Evolutionary conservation across 2,329 filamentous ascomycete species (phyloP), one percentile per base, ranked within the genome.

Genomic region (Fusarium concolor): DNA sequence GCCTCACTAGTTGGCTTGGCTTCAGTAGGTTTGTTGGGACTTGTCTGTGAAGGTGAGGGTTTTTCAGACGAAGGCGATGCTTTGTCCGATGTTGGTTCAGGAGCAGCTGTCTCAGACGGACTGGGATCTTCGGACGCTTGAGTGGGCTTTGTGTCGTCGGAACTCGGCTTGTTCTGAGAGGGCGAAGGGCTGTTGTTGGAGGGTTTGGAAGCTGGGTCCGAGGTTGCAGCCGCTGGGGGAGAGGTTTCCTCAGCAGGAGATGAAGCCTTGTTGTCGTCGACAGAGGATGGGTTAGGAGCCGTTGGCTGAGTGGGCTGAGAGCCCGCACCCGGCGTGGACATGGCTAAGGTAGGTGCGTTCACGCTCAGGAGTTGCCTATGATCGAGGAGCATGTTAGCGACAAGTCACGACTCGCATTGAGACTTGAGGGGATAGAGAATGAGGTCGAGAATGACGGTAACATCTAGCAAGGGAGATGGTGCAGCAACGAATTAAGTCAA

Each of bases 321-420:
- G 64, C 61, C 51, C 51, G 65, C 51, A 20, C 56, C 73, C 42
- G 76, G 71, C 43, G 54, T 70, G 54, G 76, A 77, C 79, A 81
- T 81, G 71, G 66, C 75, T 64, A 75, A 72, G 64, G 65, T 67
- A 52, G 65, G 61, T 18, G 70, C 67, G 65, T 56, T 67, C 52
- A 64, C 51, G 51, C 57, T 63, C 33, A 53, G 64, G 29, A 72
- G 45, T 56, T 75, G 77, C 60, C 77, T 80, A 57, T 55, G 56
- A 54, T 68, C 47, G 62, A 75, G 70, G 50, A 76, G 63, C 73
- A 76, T 79, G 74, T 82, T 74, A 82, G 79, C 71, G 71, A 57
- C 47, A 56, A 50, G 62, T 44, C 35, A 47, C 54, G 33, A 35
- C 55, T 62, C 51, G 56, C 26, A 28, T 56, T 44, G 54, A 56